A percentile compares a stretch with the other conserved stretches of the same genome.
Evolutionary conservation across 768 basidiomycete genomes (phyloP).

Genomic region (Tremella fuciformis): DNA sequence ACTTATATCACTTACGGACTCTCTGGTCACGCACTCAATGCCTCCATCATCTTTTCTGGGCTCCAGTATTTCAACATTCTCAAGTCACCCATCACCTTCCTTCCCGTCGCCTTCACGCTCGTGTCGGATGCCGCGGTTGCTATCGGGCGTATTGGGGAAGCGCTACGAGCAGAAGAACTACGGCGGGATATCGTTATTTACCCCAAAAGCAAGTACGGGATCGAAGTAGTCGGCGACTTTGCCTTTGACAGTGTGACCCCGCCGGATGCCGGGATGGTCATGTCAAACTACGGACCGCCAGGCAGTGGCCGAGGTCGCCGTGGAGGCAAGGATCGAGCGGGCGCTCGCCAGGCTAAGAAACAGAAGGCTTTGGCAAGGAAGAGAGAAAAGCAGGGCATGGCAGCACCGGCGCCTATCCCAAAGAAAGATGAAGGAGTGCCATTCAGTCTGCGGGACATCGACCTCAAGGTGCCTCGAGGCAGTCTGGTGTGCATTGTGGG

Average conservation of each 20-base stretch:
- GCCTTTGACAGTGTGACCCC: slow-evolving; percentile 32
- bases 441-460: slow-evolving; percentile 58
- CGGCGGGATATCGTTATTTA: not conserved
- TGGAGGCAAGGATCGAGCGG: not conserved
- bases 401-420: slow-evolving; percentile 6
- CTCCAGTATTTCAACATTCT: slow-evolving; percentile 60
- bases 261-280: not conserved
- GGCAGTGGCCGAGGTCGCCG: not conserved
- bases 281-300: not conserved
- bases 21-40: slow-evolving; percentile 59
- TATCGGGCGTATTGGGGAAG: slow-evolving; percentile 16
- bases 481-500: slow-evolving; percentile 46
- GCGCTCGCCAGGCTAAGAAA: slow-evolving; percentile 3
- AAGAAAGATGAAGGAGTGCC: slow-evolving; percentile 48
- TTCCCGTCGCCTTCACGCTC: slow-evolving; percentile 36
- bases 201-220: slow-evolving; percentile 50
- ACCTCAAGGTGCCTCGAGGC: slow-evolving; percentile 55
- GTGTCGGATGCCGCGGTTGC: slow-evolving; percentile 20
- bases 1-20: slow-evolving; percentile 64
- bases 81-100: slow-evolving; percentile 32
- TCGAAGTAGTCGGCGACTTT: slow-evolving; percentile 54
- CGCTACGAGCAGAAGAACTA: slow-evolving; percentile 16
- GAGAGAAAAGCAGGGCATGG: slow-evolving; percentile 18
- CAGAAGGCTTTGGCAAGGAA: slow-evolving; percentile 3
- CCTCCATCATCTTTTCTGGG: slow-evolving; percentile 61